Evolutionary conservation across 768 basidiomycete genomes (phyloP), one percentile per base, ranked within the genome.

Genomic region (Tylopilus felleus): DNA sequence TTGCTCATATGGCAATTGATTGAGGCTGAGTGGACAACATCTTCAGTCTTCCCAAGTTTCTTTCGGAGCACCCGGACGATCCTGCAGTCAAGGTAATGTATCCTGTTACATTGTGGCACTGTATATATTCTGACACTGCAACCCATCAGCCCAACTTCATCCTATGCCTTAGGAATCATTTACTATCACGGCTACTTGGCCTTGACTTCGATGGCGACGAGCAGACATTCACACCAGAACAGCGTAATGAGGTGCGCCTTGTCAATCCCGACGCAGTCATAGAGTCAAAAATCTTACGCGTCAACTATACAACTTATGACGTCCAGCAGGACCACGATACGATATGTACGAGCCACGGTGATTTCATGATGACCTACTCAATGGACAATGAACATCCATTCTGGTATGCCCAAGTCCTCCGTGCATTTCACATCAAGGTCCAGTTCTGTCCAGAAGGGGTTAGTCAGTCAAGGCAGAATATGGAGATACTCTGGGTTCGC

Each of bases 361-460:
- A 39, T 19, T 33, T 52, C 19, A 33, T 66, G n/a, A 61, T 66
- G 63, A 41, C 46, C 8, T 35, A 35, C 0, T 47, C n/a, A 3
- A 22, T 53, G 4, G 58, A 60, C 12, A 23, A 25, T 2, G 22
- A 27, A 8, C 59, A 67, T 46, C 61, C 61, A 0, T 68, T 56
- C 46, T 65, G 64, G 22, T 28, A 27, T n/a, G 33, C 47, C 5
- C 17, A 12, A 8, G 14, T 44, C 2, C n/a, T 44, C 8, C n/a
- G n/a, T 28, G 33, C 33, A 35, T 47, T 47, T 14, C 46, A 35
- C 4, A 23, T 47, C 16, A 16, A n/a, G n/a, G n/a, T n/a, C n/a
- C n/a, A n/a, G n/a, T n/a, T n/a, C n/a, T n/a, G n/a, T n/a, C n/a
- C n/a, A 47, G 31, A 35, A 4, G 47, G 17, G 4, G 5, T 36